phyloP scores from a whole-genome alignment of 2,329 filamentous ascomycete genomes.

The Zasmidium cellare region DNA sequence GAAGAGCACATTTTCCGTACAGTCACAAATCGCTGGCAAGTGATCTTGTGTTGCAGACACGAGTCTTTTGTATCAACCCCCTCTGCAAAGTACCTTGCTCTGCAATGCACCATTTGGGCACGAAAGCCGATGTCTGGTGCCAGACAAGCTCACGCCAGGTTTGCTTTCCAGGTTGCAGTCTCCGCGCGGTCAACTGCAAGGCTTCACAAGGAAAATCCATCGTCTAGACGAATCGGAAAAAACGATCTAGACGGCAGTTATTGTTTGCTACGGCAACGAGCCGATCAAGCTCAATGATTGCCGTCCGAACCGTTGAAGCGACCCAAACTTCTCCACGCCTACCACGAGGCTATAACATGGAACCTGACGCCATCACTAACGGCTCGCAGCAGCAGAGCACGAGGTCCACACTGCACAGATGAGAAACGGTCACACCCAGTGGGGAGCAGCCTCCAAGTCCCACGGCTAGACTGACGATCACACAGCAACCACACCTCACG shows the following conservation, averaged over 20 bases:
- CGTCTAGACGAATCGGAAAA: too few species aligned
- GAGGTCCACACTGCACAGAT: background rate
- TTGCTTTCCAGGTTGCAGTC: too few species aligned
- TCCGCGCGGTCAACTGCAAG: background rate
- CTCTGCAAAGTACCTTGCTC: background rate
- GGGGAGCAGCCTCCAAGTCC: background rate
- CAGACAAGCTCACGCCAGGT: background rate
- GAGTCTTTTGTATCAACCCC: background rate
- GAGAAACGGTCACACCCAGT: background rate
- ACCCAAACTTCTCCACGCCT: background rate
- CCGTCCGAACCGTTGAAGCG: background rate
- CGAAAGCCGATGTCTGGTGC: background rate
- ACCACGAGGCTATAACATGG: background rate
- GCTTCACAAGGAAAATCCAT: background rate
- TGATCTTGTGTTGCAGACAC: background rate
- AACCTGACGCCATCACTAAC: background rate
- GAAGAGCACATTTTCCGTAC: too few species aligned
- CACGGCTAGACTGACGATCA: background rate
- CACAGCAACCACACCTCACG: too few species aligned
- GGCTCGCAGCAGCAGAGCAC: background rate
- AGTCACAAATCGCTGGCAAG: background rate
- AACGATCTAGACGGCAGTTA: background rate
- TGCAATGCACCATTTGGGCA: background rate
- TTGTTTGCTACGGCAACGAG: background rate
- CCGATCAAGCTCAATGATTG: background rate